Conservation (phyloP, 768 basidiomycete genomes). For the Phlebiopsis flavidoalba region DNA sequence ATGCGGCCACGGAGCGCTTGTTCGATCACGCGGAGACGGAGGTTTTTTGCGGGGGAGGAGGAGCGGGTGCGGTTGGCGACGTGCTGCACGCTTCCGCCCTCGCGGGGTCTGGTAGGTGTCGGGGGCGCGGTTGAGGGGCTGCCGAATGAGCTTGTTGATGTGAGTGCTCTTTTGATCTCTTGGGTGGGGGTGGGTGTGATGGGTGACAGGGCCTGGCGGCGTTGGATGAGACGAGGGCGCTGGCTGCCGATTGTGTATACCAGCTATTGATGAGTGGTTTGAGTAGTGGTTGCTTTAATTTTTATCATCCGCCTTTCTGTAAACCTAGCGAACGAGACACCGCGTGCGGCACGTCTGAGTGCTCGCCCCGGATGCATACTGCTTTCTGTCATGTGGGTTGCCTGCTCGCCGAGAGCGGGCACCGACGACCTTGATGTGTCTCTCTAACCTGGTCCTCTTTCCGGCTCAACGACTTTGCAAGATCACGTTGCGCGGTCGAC, state of each 20-base stretch:
- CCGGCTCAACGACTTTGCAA: no score
- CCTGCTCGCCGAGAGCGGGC: no score
- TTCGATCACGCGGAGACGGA: conserved; percentile 59
- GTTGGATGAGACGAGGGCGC: conserved; percentile 56
- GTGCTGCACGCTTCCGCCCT: conserved; percentile 80
- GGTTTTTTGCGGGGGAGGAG: conserved; percentile 40
- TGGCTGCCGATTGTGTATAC: conserved; percentile 74
- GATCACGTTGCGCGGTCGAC: no score
- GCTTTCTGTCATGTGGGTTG: no score
- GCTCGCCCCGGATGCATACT: no score
- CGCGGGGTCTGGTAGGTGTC: conserved; percentile 76
- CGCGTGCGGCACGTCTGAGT: no score
- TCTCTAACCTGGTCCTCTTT: no score
- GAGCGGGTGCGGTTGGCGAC: conserved; percentile 64
- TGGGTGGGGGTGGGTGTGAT: not conserved
- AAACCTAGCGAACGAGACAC: no score
- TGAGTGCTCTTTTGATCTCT: conserved; percentile 33
- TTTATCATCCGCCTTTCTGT: not conserved
- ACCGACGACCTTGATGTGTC: no score
- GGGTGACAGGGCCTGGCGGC: conserved; percentile 50
- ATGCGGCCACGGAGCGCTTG: conserved; percentile 60
- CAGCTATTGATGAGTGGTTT: conserved; percentile 56
- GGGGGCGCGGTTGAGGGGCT: conserved; percentile 57
- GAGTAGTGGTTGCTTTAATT: conserved; percentile 18
- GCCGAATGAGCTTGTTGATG: conserved; percentile 82